Evolutionary conservation across 805 yeast species (phyloP).

Genomic region (Candida insectalens): DNA sequence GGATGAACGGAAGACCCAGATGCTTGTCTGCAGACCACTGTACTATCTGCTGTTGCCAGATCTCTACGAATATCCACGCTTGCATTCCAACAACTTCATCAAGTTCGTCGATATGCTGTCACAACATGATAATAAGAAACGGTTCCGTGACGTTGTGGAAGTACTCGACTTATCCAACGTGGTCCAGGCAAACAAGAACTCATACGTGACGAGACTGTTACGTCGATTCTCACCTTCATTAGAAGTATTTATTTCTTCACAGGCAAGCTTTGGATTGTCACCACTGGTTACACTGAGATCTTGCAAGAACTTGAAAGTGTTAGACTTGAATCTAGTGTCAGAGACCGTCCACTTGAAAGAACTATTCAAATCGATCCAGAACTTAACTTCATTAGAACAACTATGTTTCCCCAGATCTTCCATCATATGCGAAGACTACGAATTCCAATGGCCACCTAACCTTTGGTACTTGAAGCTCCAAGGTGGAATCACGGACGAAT

Average conservation of each 20-base stretch:
- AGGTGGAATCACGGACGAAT: constrained; percentile 84
- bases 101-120: constrained; percentile 58
- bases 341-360: constrained; percentile 82
- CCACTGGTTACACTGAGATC: constrained; percentile 75
- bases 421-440: constrained; percentile 52
- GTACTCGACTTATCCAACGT: constrained; percentile 68
- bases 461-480: constrained; percentile 65
- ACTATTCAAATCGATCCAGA: constrained; percentile 63
- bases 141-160: constrained; percentile 49
- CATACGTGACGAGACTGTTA: constrained; percentile 73
- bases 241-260: constrained; percentile 78
- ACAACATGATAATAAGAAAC: constrained; percentile 32
- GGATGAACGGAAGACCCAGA: constrained; percentile 35
- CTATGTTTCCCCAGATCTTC: constrained; percentile 87
- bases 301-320: constrained; percentile 51
- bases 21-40: constrained; percentile 54
- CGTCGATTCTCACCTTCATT: constrained; percentile 65
- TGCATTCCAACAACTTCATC: constrained; percentile 60
- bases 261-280: constrained; percentile 86
- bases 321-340: constrained; percentile 80
- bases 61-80: constrained; percentile 53
- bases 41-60: constrained; percentile 52
- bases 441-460: constrained; percentile 65
- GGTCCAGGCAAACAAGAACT: constrained; percentile 86
- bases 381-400: constrained; percentile 53